These are phyloP conservation scores for Verticillium zaregamsianum DNA, from an alignment of 2,329 filamentous ascomycete species.

Conservation along the genomic window DNA sequence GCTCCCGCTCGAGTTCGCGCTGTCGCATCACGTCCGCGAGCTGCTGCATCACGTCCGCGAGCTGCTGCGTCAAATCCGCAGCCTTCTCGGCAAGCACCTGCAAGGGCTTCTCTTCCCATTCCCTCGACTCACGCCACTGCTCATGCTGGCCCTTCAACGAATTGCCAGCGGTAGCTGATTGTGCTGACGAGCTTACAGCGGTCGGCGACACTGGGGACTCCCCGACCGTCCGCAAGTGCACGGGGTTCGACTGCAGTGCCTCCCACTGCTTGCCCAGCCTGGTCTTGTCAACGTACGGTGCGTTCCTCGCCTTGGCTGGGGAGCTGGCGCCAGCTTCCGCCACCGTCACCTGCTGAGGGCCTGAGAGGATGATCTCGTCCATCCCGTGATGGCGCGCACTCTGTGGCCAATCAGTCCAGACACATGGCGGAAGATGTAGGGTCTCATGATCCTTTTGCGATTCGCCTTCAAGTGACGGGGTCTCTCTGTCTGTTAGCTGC, in stretches of 20 bases:
- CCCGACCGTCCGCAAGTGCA: neutral
- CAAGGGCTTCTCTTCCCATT: neutral
- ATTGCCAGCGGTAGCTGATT: neutral
- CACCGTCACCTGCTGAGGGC: too few relatives aligned
- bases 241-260: neutral
- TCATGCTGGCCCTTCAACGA: neutral
- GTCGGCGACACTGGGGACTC: neutral
- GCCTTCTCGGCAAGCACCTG: neutral
- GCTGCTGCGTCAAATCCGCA: neutral
- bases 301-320: neutral
- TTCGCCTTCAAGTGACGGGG: neutral
- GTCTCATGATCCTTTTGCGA: too few relatives aligned
- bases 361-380: too few relatives aligned
- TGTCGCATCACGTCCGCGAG: neutral
- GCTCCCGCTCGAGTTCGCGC: neutral
- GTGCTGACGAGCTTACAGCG: neutral
- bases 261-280: conserved; percentile 1
- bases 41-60: neutral
- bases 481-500: neutral
- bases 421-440: neutral
- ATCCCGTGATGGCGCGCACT: neutral
- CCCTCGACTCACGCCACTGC: neutral
- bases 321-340: neutral
- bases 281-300: neutral
- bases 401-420: neutral